These are phyloP conservation scores for Paulownia fortunei DNA, from an alignment of 257 asterid species.

Conservation along the genomic window DNA sequence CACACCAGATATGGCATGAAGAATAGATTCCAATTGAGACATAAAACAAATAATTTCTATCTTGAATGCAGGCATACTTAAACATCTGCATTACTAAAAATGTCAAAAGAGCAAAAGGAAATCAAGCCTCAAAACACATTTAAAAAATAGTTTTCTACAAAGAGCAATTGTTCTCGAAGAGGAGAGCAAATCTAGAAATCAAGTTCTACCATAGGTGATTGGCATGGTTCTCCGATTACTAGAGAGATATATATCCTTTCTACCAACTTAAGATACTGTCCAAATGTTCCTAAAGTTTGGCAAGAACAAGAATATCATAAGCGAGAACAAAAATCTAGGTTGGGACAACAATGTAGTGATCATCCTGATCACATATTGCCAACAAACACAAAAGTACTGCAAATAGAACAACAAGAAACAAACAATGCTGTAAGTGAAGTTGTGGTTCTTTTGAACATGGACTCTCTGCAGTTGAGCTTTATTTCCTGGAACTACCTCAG, in stretches of 20 bases:
- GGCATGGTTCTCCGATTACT: neutral
- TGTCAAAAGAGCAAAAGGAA: no score
- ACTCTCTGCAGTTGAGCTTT: slow-evolving; percentile 29
- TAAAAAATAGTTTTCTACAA: no score
- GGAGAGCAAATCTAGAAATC: neutral
- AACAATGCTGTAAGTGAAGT: slow-evolving; percentile 27
- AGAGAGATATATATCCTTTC: neutral
- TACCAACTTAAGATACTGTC: neutral
- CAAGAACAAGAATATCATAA: slow-evolving; percentile 10
- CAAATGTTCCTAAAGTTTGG: neutral
- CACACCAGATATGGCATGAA: neutral
- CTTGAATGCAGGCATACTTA: neutral
- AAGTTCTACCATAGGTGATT: slow-evolving; percentile 29
- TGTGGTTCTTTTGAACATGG: slow-evolving; percentile 28
- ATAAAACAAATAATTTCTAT: neutral
- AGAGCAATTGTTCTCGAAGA: no score
- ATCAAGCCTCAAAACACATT: no score
- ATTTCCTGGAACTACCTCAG: slow-evolving; percentile 29
- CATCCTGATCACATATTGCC: slow-evolving; percentile 49
- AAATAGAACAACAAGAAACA: slow-evolving; percentile 36
- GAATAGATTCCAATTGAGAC: neutral
- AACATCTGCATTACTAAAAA: neutral
- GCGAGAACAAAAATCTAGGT: slow-evolving; percentile 48
- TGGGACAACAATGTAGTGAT: slow-evolving; percentile 59
- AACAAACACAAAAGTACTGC: slow-evolving; percentile 42